Evolutionary conservation across 2,329 filamentous ascomycete genomes (phyloP), one percentile per base, ranked within the genome.

Genomic region (Parastagonospora avenae): DNA sequence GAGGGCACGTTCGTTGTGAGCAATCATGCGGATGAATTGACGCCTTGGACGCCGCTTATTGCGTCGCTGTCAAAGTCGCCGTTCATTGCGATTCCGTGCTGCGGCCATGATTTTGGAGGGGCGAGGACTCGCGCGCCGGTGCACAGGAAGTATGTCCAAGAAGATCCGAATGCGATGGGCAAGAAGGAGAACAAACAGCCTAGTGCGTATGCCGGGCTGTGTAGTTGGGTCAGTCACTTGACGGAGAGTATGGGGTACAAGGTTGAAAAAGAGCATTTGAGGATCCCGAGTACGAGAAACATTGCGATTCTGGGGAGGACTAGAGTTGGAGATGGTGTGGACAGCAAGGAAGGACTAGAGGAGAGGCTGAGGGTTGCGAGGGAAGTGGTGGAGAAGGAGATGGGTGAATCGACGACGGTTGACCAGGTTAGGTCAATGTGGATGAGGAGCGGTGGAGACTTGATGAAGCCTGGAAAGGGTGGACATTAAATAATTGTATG

Each of bases 1-100:
- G 70, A 74, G 12, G 85, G 85, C 27, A 95, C 91, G 0, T 99
- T 99, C 73, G 91, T 99, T 64, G 89, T 99, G 57, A 96, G 92
- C 42, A 99, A 99, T 68, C 94, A 99, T 72, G 93, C 93, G 9
- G 94, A 99, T 70, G 92, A 99, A 75, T 82, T 99, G 11, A 99
- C 94, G 0, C 85, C 91, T 0, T 99, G 94, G 94, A 97, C 94
- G 0, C 94, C 94, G 0, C 82, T 97, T 14, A 83, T 99, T 35
- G 92, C 91, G 1, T 84, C 85, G 6, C 77, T 91, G 1, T 92
- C 88, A 0, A 76, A 83, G 2, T 89, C 88, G 9, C 89, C 92
- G 0, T 99, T 97, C 73, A 85, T 99, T 55, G 89, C 90, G 62
- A 96, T 99, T 38, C 94, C 94, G 1, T 99, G 94, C 77, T 99